Evolutionary conservation across 75 land plant species (phyloP), one percentile per base, ranked within the genome.

Genomic region (Pinus taeda): DNA sequence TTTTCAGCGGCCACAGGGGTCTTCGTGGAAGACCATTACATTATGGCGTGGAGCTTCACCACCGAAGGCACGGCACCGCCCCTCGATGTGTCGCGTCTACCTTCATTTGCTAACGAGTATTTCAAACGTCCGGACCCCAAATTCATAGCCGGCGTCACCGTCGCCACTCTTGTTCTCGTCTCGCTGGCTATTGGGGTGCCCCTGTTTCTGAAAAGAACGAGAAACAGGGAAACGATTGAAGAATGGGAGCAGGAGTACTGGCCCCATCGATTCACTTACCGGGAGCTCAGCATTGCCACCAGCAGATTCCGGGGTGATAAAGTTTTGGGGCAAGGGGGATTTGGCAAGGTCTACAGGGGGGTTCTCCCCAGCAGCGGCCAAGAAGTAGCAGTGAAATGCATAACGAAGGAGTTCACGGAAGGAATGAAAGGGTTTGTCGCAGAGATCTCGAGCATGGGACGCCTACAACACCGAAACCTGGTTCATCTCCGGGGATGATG

Each of bases 11-110:
- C 92, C 0, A 87, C 84, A 0, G 94, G 94, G 11, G 36, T 73
- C 6, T 73, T 82, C 3, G 26, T 77, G 4, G 75, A 76, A 30
- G 75, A 81, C 18, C 87, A 89, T 66, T 86, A 85, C 59, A 62
- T 91, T 20, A 53, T 85, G n/a, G 88, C 92, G 17, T 92, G 94
- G 91, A 87, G 89, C 79, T 92, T 92, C 77, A 61, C 71, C 13
- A 80, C 78, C 8, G 9, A 45, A 26, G 88, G 88, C 15, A 17
- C 64, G 15, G 82, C 86, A 6, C 72, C 49, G 57, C 20, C 71
- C 9, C 80, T 90, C 14, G 86, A 78, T 53, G 21, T 81, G 17
- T 81, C 90, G 9, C 15, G 57, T 0, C 81, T 90, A 15, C 90
- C 90, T 0, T 65, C 76, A n/a, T 81, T 85, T 11, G 81, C 84